Base-by-base conservation (phyloP, 257 asterid species). In the Euphrasia confusa region DNA sequence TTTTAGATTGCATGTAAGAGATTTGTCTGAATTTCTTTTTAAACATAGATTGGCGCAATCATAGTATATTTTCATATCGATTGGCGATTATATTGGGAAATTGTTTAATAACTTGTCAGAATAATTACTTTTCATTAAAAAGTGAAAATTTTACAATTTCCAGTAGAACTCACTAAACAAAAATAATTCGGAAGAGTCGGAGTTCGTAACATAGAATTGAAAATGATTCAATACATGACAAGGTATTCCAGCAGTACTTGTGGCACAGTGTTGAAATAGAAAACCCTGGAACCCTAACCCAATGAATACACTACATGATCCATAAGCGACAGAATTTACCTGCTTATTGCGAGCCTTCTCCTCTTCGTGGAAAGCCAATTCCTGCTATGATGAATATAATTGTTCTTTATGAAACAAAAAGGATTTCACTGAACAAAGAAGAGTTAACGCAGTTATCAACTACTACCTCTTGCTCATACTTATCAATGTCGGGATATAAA, bases 281-380 rank as follows among this genome's bases (percentile, higher is more conserved):
- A 1, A 59, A 11, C 33, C 15, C 7, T 58, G 47, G 26, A 21
- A 64, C 54, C 63, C 17, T 67, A 54, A 60, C 63, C 17, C 63
- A 54, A 60, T 27, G 60, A 59, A 21, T 42, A 47, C 58, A 60
- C 47, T 15, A 42, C 61, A 58, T 5, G 58, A 58, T 63, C 45
- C 63, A 44, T 10, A 45, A 49, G 58, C 59, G 65, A 50, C 52
- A 61, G 47, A 54, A 35, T 33, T 65, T 66, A 89, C 99, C 95
- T 77, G 95, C 81, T 87, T 84, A 84, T 92, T 92, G 66, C 95
- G 95, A 66, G 94, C 88, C 72, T 76, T 84, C 77, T 86, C 99
- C 80, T 86, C 99, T 58, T 89, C 99, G 76, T 84, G 95, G 68
- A 92, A 89, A 74, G 96, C 91, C 77, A 84, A 75, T 75, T 92